Evolutionary conservation across 148 eudicot genomes (phyloP).

Genomic region (Camellia sinensis): DNA sequence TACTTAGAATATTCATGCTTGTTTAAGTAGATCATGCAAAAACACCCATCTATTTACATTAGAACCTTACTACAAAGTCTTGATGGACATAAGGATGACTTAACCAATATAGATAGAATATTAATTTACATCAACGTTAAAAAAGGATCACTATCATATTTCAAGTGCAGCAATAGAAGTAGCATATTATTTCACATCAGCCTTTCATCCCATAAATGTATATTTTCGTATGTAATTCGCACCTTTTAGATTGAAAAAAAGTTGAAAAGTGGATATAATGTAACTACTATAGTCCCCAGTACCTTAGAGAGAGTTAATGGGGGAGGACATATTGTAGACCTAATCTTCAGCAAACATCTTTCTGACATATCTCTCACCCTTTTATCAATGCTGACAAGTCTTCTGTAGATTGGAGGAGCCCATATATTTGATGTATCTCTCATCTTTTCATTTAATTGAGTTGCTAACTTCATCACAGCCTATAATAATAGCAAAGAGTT

Average conservation of each 20-base stretch:
- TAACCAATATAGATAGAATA: neutral
- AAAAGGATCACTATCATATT: neutral
- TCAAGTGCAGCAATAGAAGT: neutral
- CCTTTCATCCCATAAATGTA: neutral
- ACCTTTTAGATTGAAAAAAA: neutral
- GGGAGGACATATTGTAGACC: conserved; percentile 54
- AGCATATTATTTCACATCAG: neutral
- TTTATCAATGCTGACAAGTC: conserved; percentile 71
- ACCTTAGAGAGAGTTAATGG: conserved; percentile 65
- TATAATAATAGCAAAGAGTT: conserved; percentile 19
- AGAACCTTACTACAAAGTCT: neutral
- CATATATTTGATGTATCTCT: conserved; percentile 62
- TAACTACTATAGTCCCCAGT: neutral
- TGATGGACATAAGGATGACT: neutral
- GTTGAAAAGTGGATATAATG: conserved; percentile 1
- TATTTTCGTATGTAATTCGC: neutral
- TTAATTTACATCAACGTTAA: neutral
- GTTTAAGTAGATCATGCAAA: neutral
- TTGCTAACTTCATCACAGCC: conserved; percentile 70
- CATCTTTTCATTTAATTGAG: conserved; percentile 62
- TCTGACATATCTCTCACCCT: conserved; percentile 75
- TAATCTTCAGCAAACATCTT: conserved; percentile 70
- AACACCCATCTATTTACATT: neutral
- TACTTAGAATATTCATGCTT: neutral
- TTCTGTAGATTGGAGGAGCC: conserved; percentile 80